Conservation (phyloP, 2,329 filamentous ascomycete species). For the Aspergillus terreus region DNA sequence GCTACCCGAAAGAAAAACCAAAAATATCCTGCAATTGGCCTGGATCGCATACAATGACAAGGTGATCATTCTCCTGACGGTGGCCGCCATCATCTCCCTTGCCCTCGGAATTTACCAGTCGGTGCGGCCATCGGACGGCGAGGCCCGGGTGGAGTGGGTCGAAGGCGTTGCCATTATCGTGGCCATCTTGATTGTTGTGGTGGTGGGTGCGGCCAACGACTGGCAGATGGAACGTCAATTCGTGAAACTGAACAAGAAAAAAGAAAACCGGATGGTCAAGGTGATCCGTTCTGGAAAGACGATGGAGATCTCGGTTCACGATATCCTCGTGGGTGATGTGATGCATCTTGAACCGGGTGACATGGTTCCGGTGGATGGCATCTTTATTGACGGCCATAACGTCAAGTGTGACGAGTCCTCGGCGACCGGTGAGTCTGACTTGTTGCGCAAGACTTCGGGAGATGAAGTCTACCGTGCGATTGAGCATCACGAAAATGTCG, state of each 20-base stretch:
- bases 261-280: conserved; percentile 71
- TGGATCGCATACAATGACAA: conserved; percentile 85
- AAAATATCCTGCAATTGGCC: conserved; percentile 64
- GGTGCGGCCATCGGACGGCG: conserved; percentile 51
- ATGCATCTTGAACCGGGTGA: conserved; percentile 71
- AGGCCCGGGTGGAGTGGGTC: conserved; percentile 69
- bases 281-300: conserved; percentile 71
- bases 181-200: conserved; percentile 70
- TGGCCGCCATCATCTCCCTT: conserved; percentile 69
- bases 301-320: conserved; percentile 65
- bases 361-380: conserved; percentile 68
- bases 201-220: conserved; percentile 74
- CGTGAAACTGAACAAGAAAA: conserved; percentile 75
- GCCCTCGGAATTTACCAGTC: conserved; percentile 73
- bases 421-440: conserved; percentile 70
- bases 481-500: conserved; percentile 56
- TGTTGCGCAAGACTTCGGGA: conserved; percentile 64
- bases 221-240: conserved; percentile 81
- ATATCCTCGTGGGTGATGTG: conserved; percentile 70
- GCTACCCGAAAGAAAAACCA: conserved; percentile 65
- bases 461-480: conserved; percentile 64
- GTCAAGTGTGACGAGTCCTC: conserved; percentile 71
- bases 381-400: conserved; percentile 64
- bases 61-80: conserved; percentile 67
- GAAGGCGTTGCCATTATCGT: conserved; percentile 77